Percentiles rank a stretch among this genome's conserved stretches.
These are phyloP conservation scores for Maudiozyma bulderi DNA, from an alignment of 805 yeast species.

Conservation along the genomic window DNA sequence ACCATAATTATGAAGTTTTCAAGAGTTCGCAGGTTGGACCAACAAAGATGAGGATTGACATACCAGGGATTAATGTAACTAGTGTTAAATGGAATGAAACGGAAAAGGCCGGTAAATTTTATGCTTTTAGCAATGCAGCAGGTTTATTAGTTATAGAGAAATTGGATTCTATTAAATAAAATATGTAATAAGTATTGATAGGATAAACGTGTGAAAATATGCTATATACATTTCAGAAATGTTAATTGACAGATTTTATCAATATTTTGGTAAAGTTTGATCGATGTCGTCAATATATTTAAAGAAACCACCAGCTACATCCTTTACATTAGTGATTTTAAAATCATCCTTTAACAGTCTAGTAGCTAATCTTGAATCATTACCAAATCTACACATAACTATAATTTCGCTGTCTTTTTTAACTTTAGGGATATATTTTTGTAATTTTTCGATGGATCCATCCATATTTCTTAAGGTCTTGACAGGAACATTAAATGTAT, in stretches of 20 bases:
- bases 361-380: slow-evolving; percentile 80
- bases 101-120: slow-evolving; percentile 36
- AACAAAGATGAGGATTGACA: slow-evolving; percentile 31
- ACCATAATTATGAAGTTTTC: slow-evolving; percentile 31
- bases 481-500: slow-evolving; percentile 56
- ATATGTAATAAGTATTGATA: neutral
- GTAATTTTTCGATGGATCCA: slow-evolving; percentile 21
- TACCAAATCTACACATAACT: slow-evolving; percentile 80
- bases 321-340: slow-evolving; percentile 43
- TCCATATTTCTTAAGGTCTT: slow-evolving; percentile 32
- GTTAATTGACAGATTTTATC: slow-evolving; percentile 1
- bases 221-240: neutral
- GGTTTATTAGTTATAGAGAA: slow-evolving; percentile 25
- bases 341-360: slow-evolving; percentile 41
- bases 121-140: slow-evolving; percentile 27
- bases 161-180: slow-evolving; percentile 18
- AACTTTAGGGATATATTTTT: slow-evolving; percentile 19
- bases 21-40: slow-evolving; percentile 24
- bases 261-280: slow-evolving; percentile 53
- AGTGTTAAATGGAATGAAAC: slow-evolving; percentile 52
- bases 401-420: slow-evolving; percentile 30
- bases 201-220: neutral
- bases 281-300: slow-evolving; percentile 60
- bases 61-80: slow-evolving; percentile 42
- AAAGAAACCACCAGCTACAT: slow-evolving; percentile 69